Base-by-base conservation (phyloP, 2,329 filamentous ascomycete species). In the Monosporascus sp. region DNA sequence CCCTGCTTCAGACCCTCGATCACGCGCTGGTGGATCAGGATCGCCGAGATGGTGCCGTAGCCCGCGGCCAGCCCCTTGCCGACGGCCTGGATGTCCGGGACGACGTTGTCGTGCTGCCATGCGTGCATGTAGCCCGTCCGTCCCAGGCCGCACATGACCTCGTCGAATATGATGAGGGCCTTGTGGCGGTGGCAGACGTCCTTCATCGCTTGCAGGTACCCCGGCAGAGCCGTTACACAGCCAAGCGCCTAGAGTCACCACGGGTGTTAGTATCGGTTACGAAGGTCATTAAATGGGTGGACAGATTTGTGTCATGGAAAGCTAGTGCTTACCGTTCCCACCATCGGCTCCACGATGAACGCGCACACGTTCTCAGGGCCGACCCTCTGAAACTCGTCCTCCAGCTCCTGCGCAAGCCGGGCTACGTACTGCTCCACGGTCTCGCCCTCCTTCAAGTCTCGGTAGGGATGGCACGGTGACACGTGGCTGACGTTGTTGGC, bases 81-180 rank as follows among this genome's bases (percentile, higher is more conserved):
- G 26, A 87, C 71, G 2, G 82, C 80, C 63, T 84, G 79, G 20
- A 88, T 77, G 64, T 88, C 85, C 0, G 77, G 82, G 1, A 71
- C 66, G 5, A 79, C 71, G 3, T 69, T 73, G 44, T 80, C 74
- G 48, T 78, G 70, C 57, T 82, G 72, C 76, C 76, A 82, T 5
- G 78, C 76, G 70, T 84, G 73, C 58, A 85, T 61, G 48, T 67
- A 74, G 1, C 78, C 79, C 1, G 71, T 73, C 5, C 79, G 71
- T 22, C 79, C 79, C 68, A 77, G 74, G 3, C 79, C 79, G 52
- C 74, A 79, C 81, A 87, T 85, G 52, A 86, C 31, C 72, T 74
- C 86, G 63, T 90, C 87, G 7, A 89, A 69, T 45, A 89, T 83
- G 41, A 90, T 73, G 0, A 89, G 76, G 0, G 82, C 81, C 1